Percentiles rank a stretch among this genome's conserved stretches.
phyloP scores from a whole-genome alignment of 805 yeast species.

The Metschnikowia similis region DNA sequence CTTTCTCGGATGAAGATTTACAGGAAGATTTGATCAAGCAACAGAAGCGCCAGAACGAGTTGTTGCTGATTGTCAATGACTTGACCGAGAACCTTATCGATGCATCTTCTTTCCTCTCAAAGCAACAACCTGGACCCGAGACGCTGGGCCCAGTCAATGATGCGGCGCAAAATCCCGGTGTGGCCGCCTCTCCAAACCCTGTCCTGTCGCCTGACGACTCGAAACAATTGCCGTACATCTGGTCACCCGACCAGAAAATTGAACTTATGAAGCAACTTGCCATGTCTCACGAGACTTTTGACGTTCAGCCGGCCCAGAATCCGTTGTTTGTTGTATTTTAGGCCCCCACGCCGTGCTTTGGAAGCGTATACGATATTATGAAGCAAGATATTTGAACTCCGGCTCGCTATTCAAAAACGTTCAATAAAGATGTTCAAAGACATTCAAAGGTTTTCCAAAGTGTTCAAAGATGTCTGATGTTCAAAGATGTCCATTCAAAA shows the following conservation, averaged over 20 bases:
- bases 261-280: conserved; percentile 21
- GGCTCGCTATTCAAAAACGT: too few relatives aligned
- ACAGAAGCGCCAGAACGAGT: conserved; percentile 44
- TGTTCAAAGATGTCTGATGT: too few relatives aligned
- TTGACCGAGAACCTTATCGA: conserved; percentile 32
- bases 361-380: too few relatives aligned
- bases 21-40: conserved; percentile 38
- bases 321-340: conserved; percentile 15
- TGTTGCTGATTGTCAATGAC: conserved; percentile 44
- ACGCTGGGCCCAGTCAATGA: conserved; percentile 8
- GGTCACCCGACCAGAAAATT: conserved; percentile 22
- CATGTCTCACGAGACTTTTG: conserved; percentile 12
- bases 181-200: conserved; percentile 7
- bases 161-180: conserved; percentile 5
- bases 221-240: conserved; percentile 21
- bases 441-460: too few relatives aligned
- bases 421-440: too few relatives aligned
- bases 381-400: too few relatives aligned
- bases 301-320: conserved; percentile 7
- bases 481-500: too few relatives aligned
- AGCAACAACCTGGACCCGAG: conserved; percentile 5
- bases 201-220: conserved; percentile 9
- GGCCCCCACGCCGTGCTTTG: background rate
- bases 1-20: conserved; percentile 28
- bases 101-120: conserved; percentile 29